Evolutionary conservation across 345 rosid genomes (phyloP).

Genomic region (Excoecaria cochinchinensis): DNA sequence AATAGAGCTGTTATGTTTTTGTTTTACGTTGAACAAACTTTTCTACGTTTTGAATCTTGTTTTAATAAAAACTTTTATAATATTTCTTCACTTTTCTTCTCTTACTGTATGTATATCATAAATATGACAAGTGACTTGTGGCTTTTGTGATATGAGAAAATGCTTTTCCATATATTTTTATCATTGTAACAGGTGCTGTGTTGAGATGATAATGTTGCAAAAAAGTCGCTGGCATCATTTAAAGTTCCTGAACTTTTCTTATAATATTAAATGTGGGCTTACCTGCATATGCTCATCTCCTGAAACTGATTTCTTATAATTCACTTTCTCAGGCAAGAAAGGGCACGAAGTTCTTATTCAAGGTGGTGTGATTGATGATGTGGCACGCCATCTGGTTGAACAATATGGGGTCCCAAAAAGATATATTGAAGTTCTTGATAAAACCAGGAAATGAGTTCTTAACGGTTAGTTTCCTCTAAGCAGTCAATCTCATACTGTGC

Average conservation of each 20-base stretch:
- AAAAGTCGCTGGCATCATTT: neutral
- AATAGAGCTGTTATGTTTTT: too few relatives aligned
- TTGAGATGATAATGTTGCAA: neutral
- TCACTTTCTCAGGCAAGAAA: constrained; percentile 71
- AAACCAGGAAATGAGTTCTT: constrained; percentile 64
- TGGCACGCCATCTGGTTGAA: constrained; percentile 77
- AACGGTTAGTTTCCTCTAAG: constrained; percentile 11
- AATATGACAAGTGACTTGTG: neutral
- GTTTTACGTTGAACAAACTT: neutral
- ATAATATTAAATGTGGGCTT: neutral
- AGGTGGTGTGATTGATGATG: constrained; percentile 87
- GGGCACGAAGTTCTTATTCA: constrained; percentile 86
- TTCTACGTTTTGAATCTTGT: neutral
- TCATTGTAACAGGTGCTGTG: neutral
- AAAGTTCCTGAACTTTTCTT: neutral
- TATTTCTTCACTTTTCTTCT: neutral
- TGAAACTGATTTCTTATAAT: neutral
- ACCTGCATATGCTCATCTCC: neutral
- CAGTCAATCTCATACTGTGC: neutral
- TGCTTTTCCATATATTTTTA: neutral
- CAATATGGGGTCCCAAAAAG: constrained; percentile 84
- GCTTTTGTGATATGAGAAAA: neutral
- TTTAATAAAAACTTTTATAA: neutral
- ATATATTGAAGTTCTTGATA: constrained; percentile 88
- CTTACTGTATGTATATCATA: neutral